A percentile compares a stretch with the other conserved stretches of the same genome.
phyloP scores from a whole-genome alignment of 768 basidiomycete genomes.

The Sporobolomyces pararoseus region DNA sequence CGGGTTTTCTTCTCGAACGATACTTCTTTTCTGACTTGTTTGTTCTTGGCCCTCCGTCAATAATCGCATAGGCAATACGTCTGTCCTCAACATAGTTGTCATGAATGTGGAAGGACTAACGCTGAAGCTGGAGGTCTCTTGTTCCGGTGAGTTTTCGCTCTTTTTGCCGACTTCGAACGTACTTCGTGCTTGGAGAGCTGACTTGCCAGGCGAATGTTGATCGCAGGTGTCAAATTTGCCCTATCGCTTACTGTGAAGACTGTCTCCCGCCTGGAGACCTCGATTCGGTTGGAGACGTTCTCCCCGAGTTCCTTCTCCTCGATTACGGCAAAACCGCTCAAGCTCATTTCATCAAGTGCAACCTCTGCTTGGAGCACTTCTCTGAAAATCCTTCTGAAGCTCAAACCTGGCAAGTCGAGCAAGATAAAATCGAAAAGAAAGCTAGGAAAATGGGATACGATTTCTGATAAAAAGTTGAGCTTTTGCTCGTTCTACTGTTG shows the following conservation, averaged over 20 bases:
- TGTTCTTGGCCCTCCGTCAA: neutral
- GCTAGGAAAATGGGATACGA: slow-evolving; percentile 5
- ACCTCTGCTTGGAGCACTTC: slow-evolving; percentile 7
- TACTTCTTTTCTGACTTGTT: neutral
- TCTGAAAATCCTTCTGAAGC: neutral
- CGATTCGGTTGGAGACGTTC: slow-evolving; percentile 56
- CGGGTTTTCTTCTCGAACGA: neutral
- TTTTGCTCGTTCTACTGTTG: too few relatives aligned
- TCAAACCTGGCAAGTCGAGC: neutral
- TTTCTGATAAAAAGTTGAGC: too few relatives aligned
- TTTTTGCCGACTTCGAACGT: too few relatives aligned
- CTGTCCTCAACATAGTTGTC: slow-evolving; percentile 59
- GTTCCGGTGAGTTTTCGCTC: slow-evolving; percentile 54
- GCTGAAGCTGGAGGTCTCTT: slow-evolving; percentile 59
- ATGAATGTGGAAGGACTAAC: slow-evolving; percentile 54
- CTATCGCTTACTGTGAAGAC: slow-evolving; percentile 62
- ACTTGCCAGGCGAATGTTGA: too few relatives aligned
- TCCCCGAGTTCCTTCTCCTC: slow-evolving; percentile 56
- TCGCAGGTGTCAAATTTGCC: slow-evolving; percentile 63
- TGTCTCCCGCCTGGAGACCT: slow-evolving; percentile 58
- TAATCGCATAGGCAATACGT: too few relatives aligned
- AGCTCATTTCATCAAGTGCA: slow-evolving; percentile 20
- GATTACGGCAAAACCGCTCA: slow-evolving; percentile 8
- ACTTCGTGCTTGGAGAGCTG: too few relatives aligned
- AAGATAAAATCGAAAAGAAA: slow-evolving; percentile 6